Percentiles rank a stretch among this genome's conserved stretches.
phyloP scores from a whole-genome alignment of 192 early-diverging fungal species.

The Coemansia furcata region DNA sequence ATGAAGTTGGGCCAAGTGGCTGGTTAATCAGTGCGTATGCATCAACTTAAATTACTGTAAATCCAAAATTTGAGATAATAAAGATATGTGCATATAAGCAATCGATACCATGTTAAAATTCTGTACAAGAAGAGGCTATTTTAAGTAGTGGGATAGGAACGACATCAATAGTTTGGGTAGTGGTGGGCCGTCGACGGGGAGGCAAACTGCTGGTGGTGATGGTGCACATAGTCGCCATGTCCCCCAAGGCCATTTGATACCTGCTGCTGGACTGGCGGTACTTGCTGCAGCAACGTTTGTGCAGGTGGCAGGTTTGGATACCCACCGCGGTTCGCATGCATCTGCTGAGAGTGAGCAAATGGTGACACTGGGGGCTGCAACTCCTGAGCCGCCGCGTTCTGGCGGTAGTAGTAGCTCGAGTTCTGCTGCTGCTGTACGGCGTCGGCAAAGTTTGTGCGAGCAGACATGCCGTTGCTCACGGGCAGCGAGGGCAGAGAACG shows the following conservation, averaged over 20 bases:
- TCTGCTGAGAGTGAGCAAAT: conserved; percentile 10
- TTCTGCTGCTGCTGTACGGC: conserved; percentile 19
- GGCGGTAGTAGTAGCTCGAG: conserved; percentile 2
- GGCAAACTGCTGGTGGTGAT: conserved; percentile 9
- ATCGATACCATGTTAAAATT: neutral
- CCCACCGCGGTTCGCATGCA: conserved; percentile 10
- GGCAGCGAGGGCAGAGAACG: conserved; percentile 44
- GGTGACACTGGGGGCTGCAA: conserved; percentile 18
- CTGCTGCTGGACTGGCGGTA: conserved; percentile 25
- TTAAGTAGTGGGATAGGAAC: neutral
- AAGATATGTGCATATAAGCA: neutral
- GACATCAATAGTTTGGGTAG: conserved; percentile 9
- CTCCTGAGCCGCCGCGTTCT: conserved; percentile 1
- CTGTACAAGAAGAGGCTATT: conserved; percentile 18
- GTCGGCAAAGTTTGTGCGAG: conserved; percentile 25
- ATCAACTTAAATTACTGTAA: neutral
- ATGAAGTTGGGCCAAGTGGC: too few relatives aligned
- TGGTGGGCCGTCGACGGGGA: conserved; percentile 16
- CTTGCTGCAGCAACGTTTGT: conserved; percentile 43
- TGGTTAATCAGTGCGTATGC: too few relatives aligned
- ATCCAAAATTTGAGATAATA: neutral
- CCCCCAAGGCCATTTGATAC: neutral
- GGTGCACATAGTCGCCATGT: conserved; percentile 11
- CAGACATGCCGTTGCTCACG: conserved; percentile 15
- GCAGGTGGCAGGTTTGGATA: conserved; percentile 39